A percentile compares a stretch with the other conserved stretches of the same genome.
These are phyloP conservation scores for Ilex asprella DNA, from an alignment of 257 asterid species.

Conservation along the genomic window DNA sequence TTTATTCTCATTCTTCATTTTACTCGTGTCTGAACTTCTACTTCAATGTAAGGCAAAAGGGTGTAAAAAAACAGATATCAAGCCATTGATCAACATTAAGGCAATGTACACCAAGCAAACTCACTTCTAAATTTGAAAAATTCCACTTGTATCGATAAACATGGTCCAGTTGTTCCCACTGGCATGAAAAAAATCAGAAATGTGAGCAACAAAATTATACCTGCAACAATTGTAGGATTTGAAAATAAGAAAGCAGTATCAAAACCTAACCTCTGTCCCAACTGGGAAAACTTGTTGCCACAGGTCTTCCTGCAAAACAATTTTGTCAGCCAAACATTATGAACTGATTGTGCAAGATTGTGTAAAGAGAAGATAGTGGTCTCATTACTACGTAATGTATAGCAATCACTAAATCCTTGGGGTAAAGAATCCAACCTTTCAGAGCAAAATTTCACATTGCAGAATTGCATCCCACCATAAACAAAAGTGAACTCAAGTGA, in stretches of 20 bases:
- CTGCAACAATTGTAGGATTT: not conserved
- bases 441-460: not conserved
- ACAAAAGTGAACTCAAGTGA: not conserved
- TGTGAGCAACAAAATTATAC: not conserved
- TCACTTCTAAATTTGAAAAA: constrained; percentile 71
- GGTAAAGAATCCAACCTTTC: not conserved
- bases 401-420: not conserved
- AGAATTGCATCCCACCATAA: not conserved
- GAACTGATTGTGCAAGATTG: not conserved
- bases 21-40: not conserved
- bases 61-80: not conserved
- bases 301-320: constrained; percentile 57
- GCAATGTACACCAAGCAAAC: constrained; percentile 17
- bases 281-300: constrained; percentile 71
- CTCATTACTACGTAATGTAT: not conserved
- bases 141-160: constrained; percentile 87
- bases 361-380: not conserved
- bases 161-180: constrained; percentile 97
- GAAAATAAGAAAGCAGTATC: constrained; percentile 7
- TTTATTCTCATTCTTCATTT: not conserved
- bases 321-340: not conserved
- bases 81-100: not conserved
- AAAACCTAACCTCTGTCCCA: constrained; percentile 58
- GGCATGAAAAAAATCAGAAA: constrained; percentile 15
- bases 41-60: not conserved